phyloP scores from a whole-genome alignment of 1,284 basidiomycete species.

The Thelephora terrestris region DNA sequence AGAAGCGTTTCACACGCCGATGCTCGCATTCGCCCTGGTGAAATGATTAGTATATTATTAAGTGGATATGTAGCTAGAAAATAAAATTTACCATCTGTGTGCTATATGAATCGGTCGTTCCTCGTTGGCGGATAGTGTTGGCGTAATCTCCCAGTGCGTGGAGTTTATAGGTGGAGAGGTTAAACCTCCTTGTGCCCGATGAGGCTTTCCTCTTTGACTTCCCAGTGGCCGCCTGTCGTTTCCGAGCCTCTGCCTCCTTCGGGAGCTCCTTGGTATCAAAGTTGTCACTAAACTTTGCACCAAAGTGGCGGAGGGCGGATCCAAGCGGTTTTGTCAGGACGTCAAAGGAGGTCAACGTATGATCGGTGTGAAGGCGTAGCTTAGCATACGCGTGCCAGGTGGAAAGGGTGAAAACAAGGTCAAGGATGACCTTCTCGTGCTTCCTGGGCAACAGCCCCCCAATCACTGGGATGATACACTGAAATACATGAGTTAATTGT shows the following conservation, averaged over 20 bases:
- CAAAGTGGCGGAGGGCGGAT: slow-evolving; percentile 13
- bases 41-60: not conserved
- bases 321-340: slow-evolving; percentile 12
- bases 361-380: slow-evolving; percentile 20
- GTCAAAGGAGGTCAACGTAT: slow-evolving; percentile 13
- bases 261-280: slow-evolving; percentile 19
- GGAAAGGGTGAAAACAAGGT: slow-evolving; percentile 18
- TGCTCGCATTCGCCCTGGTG: slow-evolving; percentile 28
- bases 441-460: slow-evolving; percentile 22
- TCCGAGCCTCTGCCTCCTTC: slow-evolving; percentile 14
- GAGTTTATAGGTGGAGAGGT: slow-evolving; percentile 14
- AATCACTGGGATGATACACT: slow-evolving; percentile 26
- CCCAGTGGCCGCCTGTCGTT: slow-evolving; percentile 7
- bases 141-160: slow-evolving; percentile 16
- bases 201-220: not conserved
- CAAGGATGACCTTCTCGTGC: slow-evolving; percentile 12
- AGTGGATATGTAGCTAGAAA: not conserved
- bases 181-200: slow-evolving; percentile 5
- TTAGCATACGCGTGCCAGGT: slow-evolving; percentile 24
- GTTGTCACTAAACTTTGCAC: slow-evolving; percentile 7
- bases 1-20: slow-evolving; percentile 22
- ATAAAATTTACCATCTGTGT: slow-evolving; percentile 16
- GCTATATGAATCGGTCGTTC: slow-evolving; percentile 16
- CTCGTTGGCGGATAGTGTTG: slow-evolving; percentile 10
- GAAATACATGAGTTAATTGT: slow-evolving; percentile 1